Conservation (phyloP, 768 basidiomycete species). For the Astraeus odoratus region DNA sequence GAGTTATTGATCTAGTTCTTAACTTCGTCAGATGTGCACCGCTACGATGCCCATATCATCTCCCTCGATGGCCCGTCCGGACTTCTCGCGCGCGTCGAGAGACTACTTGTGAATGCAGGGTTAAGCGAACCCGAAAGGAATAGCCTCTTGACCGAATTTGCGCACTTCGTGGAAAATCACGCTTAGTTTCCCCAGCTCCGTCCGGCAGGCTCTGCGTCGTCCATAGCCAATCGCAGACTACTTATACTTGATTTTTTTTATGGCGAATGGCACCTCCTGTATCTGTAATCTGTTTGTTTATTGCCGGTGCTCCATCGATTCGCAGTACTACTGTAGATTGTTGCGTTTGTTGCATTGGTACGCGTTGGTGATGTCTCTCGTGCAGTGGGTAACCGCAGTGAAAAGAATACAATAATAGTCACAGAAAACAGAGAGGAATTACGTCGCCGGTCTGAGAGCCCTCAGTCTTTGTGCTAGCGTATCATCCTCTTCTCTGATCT, state of each 20-base stretch:
- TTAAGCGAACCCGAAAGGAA: slow-evolving; percentile 43
- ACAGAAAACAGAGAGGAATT: slow-evolving; percentile 12
- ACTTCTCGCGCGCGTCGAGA: slow-evolving; percentile 57
- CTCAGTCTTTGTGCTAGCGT: slow-evolving; percentile 82
- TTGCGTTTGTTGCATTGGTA: too few relatives aligned
- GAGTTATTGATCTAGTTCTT: slow-evolving; percentile 11
- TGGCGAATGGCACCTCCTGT: too few relatives aligned
- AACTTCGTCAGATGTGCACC: slow-evolving; percentile 50
- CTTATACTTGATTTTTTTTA: neutral
- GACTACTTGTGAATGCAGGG: slow-evolving; percentile 45
- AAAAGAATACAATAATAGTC: neutral
- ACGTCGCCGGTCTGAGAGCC: slow-evolving; percentile 77
- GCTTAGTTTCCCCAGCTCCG: slow-evolving; percentile 9
- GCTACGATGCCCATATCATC: slow-evolving; percentile 68
- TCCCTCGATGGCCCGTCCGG: slow-evolving; percentile 70
- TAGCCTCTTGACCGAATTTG: slow-evolving; percentile 51
- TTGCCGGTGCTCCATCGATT: too few relatives aligned
- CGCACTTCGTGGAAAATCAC: slow-evolving; percentile 44
- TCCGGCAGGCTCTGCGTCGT: neutral
- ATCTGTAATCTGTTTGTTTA: too few relatives aligned
- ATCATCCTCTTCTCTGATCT: slow-evolving; percentile 67
- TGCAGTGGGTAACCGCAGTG: neutral
- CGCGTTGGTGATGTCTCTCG: neutral
- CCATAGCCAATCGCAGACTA: neutral
- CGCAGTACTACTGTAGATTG: too few relatives aligned